Evolutionary conservation across 2,329 filamentous ascomycete species (phyloP).

Genomic region (Pseudocercospora fijiensis): DNA sequence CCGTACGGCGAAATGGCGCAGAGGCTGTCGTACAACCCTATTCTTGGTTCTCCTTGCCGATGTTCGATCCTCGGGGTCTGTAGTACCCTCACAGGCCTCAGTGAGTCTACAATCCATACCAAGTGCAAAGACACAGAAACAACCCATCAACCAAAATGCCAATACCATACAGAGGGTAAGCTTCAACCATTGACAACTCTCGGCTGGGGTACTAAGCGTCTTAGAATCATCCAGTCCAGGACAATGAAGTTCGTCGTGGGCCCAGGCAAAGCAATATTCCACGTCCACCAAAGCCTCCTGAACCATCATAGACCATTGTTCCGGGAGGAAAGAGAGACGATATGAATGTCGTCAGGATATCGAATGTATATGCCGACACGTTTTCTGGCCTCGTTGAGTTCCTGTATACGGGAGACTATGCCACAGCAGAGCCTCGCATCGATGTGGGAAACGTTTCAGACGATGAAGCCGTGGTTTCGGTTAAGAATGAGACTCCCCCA

Average conservation of each 20-base stretch:
- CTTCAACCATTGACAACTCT: too few species aligned
- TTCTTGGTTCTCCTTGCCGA: too few species aligned
- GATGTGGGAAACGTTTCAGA: background rate
- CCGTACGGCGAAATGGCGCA: too few species aligned
- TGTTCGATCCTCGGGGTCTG: too few species aligned
- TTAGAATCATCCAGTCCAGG: background rate
- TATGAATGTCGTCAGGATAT: background rate
- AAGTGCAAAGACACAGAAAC: too few species aligned
- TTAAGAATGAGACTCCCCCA: background rate
- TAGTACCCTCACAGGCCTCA: too few species aligned
- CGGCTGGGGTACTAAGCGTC: too few species aligned
- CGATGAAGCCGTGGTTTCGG: background rate
- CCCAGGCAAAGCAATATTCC: background rate
- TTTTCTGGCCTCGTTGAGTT: constrained; percentile 19
- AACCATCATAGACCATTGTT: background rate
- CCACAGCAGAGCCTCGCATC: constrained; percentile 9
- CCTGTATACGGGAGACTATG: constrained; percentile 20
- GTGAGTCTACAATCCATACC: too few species aligned
- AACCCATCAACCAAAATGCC: too few species aligned
- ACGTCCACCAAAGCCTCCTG: background rate
- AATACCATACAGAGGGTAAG: too few species aligned
- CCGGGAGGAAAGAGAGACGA: constrained; percentile 5
- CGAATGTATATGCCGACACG: constrained; percentile 10
- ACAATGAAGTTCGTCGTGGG: background rate
- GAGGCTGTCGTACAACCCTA: too few species aligned